Conservation (phyloP, 345 rosid genomes). For the Jatropha curcas region DNA sequence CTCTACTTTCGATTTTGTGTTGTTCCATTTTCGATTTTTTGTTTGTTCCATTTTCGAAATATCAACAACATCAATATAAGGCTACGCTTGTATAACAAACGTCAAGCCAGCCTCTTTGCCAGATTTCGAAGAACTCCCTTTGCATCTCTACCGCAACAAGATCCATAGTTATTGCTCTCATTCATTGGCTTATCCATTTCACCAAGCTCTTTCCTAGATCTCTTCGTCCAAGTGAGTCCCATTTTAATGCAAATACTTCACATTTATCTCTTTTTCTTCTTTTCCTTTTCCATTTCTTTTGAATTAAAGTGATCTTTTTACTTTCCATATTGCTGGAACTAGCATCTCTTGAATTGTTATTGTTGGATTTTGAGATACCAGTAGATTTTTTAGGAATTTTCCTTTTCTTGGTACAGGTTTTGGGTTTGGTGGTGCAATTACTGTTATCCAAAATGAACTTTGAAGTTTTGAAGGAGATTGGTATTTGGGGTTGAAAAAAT, state of each 20-base stretch:
- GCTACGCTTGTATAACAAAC: slow-evolving; percentile 85
- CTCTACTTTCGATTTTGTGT: too few relatives aligned
- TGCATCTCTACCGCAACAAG: slow-evolving; percentile 71
- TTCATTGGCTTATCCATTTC: slow-evolving; percentile 76
- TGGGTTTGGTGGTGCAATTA: slow-evolving; percentile 23
- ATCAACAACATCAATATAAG: slow-evolving; percentile 71
- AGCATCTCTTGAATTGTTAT: slow-evolving; percentile 18
- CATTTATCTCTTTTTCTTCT: slow-evolving; percentile 29
- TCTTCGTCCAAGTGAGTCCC: slow-evolving; percentile 84
- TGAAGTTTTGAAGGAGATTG: slow-evolving; percentile 17
- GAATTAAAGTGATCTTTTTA: slow-evolving; percentile 20
- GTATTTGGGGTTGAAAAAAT: slow-evolving; percentile 16
- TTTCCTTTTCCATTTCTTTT: slow-evolving; percentile 20
- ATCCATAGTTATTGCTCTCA: slow-evolving; percentile 81
- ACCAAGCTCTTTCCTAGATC: slow-evolving; percentile 80
- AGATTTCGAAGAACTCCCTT: slow-evolving; percentile 73
- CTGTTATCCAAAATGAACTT: slow-evolving; percentile 29
- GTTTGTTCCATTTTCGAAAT: too few relatives aligned
- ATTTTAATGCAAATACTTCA: slow-evolving; percentile 51
- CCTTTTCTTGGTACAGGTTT: slow-evolving; percentile 34
- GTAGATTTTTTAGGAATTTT: slow-evolving; percentile 38
- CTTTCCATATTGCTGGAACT: not conserved
- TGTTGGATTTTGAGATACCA: slow-evolving; percentile 23
- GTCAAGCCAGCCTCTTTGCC: slow-evolving; percentile 74
- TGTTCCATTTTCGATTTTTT: too few relatives aligned